These are phyloP conservation scores for Aureobasidium sp. DNA, from an alignment of 2,329 filamentous ascomycete genomes.

Conservation along the genomic window DNA sequence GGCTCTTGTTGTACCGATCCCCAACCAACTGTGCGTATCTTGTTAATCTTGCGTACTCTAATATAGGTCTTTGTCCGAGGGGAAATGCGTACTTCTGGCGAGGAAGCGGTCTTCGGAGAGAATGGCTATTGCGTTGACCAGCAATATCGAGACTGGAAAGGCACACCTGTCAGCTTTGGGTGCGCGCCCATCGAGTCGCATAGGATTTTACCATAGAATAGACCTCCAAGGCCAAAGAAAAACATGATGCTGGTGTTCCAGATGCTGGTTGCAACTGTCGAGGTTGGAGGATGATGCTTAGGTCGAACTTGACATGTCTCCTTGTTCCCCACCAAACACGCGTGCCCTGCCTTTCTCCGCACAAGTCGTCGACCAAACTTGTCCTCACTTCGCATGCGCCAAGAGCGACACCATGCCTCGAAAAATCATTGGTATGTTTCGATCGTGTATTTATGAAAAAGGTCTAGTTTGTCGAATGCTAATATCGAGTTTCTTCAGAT, in stretches of 20 bases:
- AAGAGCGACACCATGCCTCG: constrained; percentile 12
- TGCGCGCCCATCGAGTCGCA: background rate
- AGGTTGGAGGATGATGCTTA: background rate
- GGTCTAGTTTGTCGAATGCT: background rate
- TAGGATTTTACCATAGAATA: constrained; percentile 72
- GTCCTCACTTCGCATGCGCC: background rate
- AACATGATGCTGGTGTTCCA: constrained; percentile 61
- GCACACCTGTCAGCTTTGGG: constrained; percentile 27
- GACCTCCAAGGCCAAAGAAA: constrained; percentile 73
- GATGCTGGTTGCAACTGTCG: background rate
- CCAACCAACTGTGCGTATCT: constrained; percentile 74
- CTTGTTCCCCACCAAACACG: constrained; percentile 1
- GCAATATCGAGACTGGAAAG: constrained; percentile 76
- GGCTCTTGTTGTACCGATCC: constrained; percentile 73
- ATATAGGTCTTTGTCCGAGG: background rate
- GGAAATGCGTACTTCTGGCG: constrained; percentile 66
- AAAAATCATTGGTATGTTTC: background rate
- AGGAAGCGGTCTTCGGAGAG: constrained; percentile 97
- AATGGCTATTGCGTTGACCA: constrained; percentile 94
- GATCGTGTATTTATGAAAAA: background rate
- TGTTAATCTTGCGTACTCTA: background rate
- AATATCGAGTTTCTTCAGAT: background rate
- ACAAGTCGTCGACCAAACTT: background rate
- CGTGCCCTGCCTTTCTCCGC: background rate
- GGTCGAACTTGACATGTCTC: constrained; percentile 1